Conservation (phyloP, 371 early-diverging fungal species). For the Apophysomyces elegans region DNA sequence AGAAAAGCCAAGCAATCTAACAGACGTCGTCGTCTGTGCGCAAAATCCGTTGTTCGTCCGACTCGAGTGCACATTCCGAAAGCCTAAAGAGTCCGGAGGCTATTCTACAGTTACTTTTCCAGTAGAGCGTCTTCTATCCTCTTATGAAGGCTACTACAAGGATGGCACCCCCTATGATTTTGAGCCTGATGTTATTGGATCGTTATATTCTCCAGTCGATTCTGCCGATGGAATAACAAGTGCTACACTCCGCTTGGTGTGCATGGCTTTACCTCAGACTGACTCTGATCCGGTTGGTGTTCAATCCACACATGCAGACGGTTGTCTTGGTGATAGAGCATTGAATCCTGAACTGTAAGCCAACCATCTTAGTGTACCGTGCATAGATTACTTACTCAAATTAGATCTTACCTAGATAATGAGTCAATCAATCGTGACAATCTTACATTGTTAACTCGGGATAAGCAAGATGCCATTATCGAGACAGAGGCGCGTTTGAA, state of each 20-base stretch:
- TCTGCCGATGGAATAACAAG: conserved; percentile 71
- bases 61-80: conserved; percentile 69
- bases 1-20: conserved; percentile 50
- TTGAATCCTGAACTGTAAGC: conserved; percentile 39
- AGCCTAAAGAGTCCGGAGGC: conserved; percentile 45
- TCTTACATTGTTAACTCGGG: conserved; percentile 48
- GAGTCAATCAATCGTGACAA: conserved; percentile 37
- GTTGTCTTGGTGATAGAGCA: conserved; percentile 33
- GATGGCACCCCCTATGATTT: conserved; percentile 51
- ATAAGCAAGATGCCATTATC: conserved; percentile 64
- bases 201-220: conserved; percentile 65
- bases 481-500: conserved; percentile 66
- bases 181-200: conserved; percentile 69
- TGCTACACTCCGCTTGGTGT: conserved; percentile 68
- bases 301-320: conserved; percentile 30
- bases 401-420: conserved; percentile 37
- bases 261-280: conserved; percentile 64
- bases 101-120: conserved; percentile 55
- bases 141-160: conserved; percentile 48
- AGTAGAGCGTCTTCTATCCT: conserved; percentile 58
- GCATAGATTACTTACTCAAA: neutral
- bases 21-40: conserved; percentile 61
- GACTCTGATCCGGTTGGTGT: conserved; percentile 44
- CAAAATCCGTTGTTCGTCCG: conserved; percentile 68
- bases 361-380: neutral